Evolutionary conservation across 2,329 filamentous ascomycete species (phyloP).

Genomic region (Pseudocercospora vitis): DNA sequence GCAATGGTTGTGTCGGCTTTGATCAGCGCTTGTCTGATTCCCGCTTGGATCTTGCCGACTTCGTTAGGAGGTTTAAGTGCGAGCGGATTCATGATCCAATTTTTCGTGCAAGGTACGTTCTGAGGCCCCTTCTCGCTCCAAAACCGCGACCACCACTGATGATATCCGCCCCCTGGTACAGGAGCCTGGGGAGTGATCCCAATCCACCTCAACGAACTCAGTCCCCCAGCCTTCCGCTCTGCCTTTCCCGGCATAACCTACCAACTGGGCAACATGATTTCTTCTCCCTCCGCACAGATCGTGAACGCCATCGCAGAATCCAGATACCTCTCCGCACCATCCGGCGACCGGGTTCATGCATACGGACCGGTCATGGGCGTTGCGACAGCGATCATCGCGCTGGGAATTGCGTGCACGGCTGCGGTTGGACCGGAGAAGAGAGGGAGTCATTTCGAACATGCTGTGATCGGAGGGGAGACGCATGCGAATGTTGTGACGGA

Average conservation of each 20-base stretch:
- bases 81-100: constrained; percentile 68
- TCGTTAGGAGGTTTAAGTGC: constrained; percentile 61
- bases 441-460: constrained; percentile 67
- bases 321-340: constrained; percentile 51
- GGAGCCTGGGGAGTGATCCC: constrained; percentile 65
- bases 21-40: constrained; percentile 62
- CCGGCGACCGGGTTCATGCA: constrained; percentile 57
- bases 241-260: constrained; percentile 66
- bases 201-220: constrained; percentile 72
- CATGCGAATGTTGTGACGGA: constrained; percentile 16
- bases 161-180: background rate
- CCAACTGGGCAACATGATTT: constrained; percentile 74
- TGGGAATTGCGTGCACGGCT: constrained; percentile 67
- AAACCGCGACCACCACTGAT: background rate
- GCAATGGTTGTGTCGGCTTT: constrained; percentile 63
- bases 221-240: constrained; percentile 68
- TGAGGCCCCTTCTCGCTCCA: constrained; percentile 29
- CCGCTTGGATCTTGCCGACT: constrained; percentile 69
- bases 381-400: constrained; percentile 72
- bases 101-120: constrained; percentile 58
- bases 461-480: constrained; percentile 34
- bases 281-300: constrained; percentile 71
- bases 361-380: constrained; percentile 76
- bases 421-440: constrained; percentile 73
- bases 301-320: constrained; percentile 72